Base-by-base conservation (phyloP, 2,329 filamentous ascomycete species). In the Alternaria sp. region DNA sequence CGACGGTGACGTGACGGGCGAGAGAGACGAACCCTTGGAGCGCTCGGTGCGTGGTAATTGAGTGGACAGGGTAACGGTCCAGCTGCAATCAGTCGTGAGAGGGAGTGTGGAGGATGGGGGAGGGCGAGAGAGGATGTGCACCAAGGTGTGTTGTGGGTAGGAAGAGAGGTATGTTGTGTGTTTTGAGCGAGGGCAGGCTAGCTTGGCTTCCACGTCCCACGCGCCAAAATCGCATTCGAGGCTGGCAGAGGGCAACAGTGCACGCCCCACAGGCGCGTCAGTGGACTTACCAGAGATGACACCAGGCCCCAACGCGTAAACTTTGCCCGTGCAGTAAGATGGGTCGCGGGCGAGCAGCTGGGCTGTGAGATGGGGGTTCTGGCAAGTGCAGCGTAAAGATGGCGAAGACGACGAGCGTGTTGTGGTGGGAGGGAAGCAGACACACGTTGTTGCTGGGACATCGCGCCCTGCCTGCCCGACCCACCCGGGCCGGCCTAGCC, bases 71-170 rank as follows among this genome's bases (percentile, higher is more conserved):
- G 68, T 69, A 64, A 66, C 72, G 67, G 71, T 71, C 75, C 75
- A 73, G 75, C 77, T 77, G 67, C 75, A 72, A 65, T 66, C 3
- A 66, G 64, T 67, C 67, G 75, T 71, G 68, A 70, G 66, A 71
- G 55, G 55, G 66, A 64, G 61, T 64, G 69, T 64, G 55, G 65
- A 59, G 66, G 63, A 68, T 60, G 69, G 63, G 66, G 61, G 66
- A 63, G 69, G 63, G 67, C 61, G 67, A 65, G 63, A 64, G 63
- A 70, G 65, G 61, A 67, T 71, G 70, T 71, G 75, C 72, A 72
- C 74, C 73, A 71, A 75, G 74, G 76, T 77, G 72, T 78, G 76
- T 77, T 78, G 74, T 73, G 72, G 72, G 68, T 70, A 69, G 67
- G 69, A 60, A 54, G 70, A 69, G 64, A 74, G 68, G 70, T 62